These are phyloP conservation scores for Pseudonectria foliicola DNA, from an alignment of 2,329 filamentous ascomycete species.

Conservation along the genomic window DNA sequence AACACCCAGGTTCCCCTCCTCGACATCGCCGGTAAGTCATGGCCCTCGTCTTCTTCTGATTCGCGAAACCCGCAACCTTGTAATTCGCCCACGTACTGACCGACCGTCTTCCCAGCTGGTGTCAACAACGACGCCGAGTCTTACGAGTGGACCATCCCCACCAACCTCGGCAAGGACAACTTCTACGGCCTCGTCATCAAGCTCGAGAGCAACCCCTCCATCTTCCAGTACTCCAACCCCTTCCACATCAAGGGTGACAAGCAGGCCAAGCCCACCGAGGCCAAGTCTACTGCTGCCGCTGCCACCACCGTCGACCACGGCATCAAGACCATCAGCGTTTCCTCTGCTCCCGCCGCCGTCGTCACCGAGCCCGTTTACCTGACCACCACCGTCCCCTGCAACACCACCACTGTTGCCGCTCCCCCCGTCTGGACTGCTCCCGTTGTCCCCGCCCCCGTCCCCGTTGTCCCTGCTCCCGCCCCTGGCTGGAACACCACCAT, in stretches of 20 bases:
- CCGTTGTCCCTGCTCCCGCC: slow-evolving; percentile 11
- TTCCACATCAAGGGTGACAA: slow-evolving; percentile 43
- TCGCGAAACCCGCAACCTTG: neutral
- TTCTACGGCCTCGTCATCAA: slow-evolving; percentile 53
- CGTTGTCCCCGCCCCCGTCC: slow-evolving; percentile 11
- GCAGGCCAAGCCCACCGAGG: slow-evolving; percentile 12
- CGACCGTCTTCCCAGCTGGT: slow-evolving; percentile 29
- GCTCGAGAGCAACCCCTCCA: slow-evolving; percentile 36
- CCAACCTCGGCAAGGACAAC: slow-evolving; percentile 34
- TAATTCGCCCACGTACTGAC: neutral
- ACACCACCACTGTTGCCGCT: slow-evolving; percentile 10
- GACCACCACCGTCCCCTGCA: slow-evolving; percentile 19
- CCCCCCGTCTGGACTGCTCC: slow-evolving; percentile 2
- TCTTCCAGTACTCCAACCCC: slow-evolving; percentile 58
- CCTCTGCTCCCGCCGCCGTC: slow-evolving; percentile 15
- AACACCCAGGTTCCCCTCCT: slow-evolving; percentile 34
- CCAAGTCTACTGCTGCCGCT: slow-evolving; percentile 15
- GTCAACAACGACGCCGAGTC: slow-evolving; percentile 37
- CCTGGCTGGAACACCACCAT: slow-evolving; percentile 17
- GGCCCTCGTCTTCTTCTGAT: too few relatives aligned
- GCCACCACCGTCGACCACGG: slow-evolving; percentile 23
- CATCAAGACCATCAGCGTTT: slow-evolving; percentile 25
- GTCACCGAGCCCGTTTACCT: slow-evolving; percentile 14
- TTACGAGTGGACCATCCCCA: slow-evolving; percentile 45
- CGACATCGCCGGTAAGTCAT: slow-evolving; percentile 44